Evolutionary conservation across 176 grass and related monocot genomes (phyloP).

Genomic region (Ensete glaucum): DNA sequence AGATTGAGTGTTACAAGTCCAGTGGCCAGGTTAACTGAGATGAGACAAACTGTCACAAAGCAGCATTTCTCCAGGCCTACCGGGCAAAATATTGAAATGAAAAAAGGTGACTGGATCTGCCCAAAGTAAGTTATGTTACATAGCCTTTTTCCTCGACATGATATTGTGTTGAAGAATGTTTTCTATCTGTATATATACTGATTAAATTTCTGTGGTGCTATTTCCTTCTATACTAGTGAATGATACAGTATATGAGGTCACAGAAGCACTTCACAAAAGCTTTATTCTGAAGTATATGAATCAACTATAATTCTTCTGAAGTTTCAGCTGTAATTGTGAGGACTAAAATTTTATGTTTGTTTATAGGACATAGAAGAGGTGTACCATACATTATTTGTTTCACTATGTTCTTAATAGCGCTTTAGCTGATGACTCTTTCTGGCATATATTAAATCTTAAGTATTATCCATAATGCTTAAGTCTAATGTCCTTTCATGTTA

Average conservation of each 20-base stretch:
- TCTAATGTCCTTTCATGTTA: no score
- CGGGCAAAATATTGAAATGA: slow-evolving; percentile 71
- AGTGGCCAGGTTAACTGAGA: slow-evolving; percentile 29
- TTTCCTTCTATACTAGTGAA: neutral
- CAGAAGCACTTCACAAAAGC: neutral
- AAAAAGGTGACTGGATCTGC: slow-evolving; percentile 90
- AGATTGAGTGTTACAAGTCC: slow-evolving; percentile 25
- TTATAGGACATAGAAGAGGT: no score
- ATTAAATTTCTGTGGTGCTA: neutral
- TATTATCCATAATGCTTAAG: no score
- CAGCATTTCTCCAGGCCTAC: slow-evolving; percentile 31
- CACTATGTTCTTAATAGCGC: no score
- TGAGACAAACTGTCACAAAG: slow-evolving; percentile 11
- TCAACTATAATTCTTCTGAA: no score
- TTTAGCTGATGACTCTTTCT: no score
- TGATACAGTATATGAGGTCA: neutral
- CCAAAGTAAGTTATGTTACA: slow-evolving; percentile 41
- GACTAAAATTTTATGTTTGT: no score
- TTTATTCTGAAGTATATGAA: neutral
- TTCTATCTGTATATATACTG: neutral
- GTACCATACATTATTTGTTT: no score
- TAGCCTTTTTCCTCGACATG: neutral
- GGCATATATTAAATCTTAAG: no score
- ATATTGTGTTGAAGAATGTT: neutral
- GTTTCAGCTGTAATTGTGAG: no score